Conservation (phyloP, 2,329 filamentous ascomycete species). For the Thelonectria rubi region DNA sequence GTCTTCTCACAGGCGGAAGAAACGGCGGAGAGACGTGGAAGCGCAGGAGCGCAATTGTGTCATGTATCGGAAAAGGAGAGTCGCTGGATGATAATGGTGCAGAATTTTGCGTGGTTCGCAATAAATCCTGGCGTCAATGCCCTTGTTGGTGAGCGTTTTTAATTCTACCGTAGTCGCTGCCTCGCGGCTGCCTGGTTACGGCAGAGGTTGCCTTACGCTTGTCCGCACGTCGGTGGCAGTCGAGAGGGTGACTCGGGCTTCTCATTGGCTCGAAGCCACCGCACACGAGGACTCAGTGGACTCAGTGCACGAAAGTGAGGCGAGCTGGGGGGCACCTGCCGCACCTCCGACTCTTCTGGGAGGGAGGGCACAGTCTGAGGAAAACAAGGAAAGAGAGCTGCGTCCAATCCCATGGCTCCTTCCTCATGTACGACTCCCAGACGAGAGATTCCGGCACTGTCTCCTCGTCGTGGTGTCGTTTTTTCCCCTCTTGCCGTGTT, state of each 20-base stretch:
- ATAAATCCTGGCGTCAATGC: background rate
- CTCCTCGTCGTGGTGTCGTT: background rate
- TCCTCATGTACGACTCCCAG: constrained; percentile 4
- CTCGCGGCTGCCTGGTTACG: constrained; percentile 19
- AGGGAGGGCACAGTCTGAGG: background rate
- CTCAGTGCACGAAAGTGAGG: constrained; percentile 13
- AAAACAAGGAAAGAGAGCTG: background rate
- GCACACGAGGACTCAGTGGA: constrained; percentile 1
- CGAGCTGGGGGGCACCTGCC: constrained; percentile 12
- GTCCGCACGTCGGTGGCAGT: background rate
- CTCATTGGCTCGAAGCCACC: constrained; percentile 16
- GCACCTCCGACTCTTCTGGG: background rate
- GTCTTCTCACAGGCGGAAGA: background rate
- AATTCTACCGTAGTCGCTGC: constrained; percentile 17
- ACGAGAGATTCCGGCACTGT: constrained; percentile 9
- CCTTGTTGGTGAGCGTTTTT: constrained; percentile 14
- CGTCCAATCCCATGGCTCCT: background rate
- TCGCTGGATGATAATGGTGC: background rate
- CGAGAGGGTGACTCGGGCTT: background rate
- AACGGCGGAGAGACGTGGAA: background rate
- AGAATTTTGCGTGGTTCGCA: constrained; percentile 20
- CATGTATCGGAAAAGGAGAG: background rate
- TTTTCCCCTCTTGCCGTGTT: background rate
- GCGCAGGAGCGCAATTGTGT: background rate
- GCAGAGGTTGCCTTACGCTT: constrained; percentile 14